Base-by-base conservation (phyloP, 2,329 filamentous ascomycete species). In the Hymenoscyphus scutula region DNA sequence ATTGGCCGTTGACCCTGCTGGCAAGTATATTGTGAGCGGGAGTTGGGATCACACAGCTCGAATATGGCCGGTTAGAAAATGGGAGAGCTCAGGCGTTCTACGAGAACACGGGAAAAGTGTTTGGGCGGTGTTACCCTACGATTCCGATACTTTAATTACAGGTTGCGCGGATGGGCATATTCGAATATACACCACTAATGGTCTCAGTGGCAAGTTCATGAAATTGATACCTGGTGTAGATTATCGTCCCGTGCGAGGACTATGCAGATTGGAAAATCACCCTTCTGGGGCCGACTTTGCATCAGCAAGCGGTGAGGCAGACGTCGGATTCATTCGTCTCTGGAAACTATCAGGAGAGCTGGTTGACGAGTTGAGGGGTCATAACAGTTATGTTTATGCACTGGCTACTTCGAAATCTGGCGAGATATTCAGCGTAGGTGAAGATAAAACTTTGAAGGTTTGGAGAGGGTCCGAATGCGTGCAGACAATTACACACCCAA, bases 401-500 rank as follows among this genome's bases (percentile, higher is more conserved):
- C 78, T 99, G 15, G 83, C 89, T 1, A 82, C 84, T 25, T 78
- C 96, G 10, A 90, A 94, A 0, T 88, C 89, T 0, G 94, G 94
- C 5, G 92, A 97, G 73, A 81, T 99, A 32, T 89, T 96, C 56
- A 98, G 94, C 75, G 87, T 92, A 1, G 92, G 92, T 19, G 95
- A 99, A 76, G 95, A 99, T 76, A 86, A 95, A n/a, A 97, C 95
- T 0, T 86, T 96, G 37, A 85, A 92, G 59, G 81, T 99, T 73
- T 99, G 96, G 95, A 88, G 84, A 69, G 90, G 89, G 53, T 84
- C 80, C 15, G 83, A 92, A 62, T 98, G 94, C 74, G 78, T 97
- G 54, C 95, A 99, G 76, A 97, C 94, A 45, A 98, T 99, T 67
- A 97, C 94, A 1, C 92, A 97, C 72, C 95, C 95, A 11, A 95